phyloP scores from a whole-genome alignment of 192 early-diverging fungal genomes.

The Allomyces arbusculus region DNA sequence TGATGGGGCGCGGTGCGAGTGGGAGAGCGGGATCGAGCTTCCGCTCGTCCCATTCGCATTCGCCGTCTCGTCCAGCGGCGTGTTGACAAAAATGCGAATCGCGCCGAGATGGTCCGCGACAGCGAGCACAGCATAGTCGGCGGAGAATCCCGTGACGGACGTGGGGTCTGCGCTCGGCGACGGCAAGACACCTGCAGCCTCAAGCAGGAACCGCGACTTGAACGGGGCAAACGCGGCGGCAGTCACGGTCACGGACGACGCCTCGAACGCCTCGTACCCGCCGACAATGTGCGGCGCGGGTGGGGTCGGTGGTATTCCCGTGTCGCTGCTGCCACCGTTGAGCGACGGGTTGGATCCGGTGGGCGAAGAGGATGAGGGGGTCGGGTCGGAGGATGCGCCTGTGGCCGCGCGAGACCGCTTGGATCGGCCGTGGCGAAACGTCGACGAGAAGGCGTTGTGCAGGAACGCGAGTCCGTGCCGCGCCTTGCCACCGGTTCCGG shows the following conservation, averaged over 20 bases:
- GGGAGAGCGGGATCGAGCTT: too few species aligned
- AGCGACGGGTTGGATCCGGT: too few species aligned
- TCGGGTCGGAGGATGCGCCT: background rate
- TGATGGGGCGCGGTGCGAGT: too few species aligned
- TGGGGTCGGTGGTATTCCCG: too few species aligned
- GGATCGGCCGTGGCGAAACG: background rate
- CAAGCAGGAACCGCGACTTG: background rate
- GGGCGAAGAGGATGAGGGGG: too few species aligned
- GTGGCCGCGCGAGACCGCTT: background rate
- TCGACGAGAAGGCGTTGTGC: background rate
- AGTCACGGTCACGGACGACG: background rate
- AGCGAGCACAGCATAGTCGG: background rate
- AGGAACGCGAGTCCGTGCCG: background rate
- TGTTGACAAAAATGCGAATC: background rate
- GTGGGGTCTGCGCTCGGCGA: background rate
- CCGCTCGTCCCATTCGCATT: too few species aligned
- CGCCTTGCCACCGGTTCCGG: background rate
- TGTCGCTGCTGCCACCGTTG: too few species aligned
- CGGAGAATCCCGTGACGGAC: background rate
- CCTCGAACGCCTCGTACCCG: background rate
- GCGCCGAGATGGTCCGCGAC: background rate
- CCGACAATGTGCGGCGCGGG: too few species aligned
- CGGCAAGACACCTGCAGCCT: background rate
- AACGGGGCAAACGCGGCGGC: background rate
- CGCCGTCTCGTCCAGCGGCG: background rate